A percentile compares a stretch with the other conserved stretches of the same genome.
These are phyloP conservation scores for Trametes coccinea DNA, from an alignment of 768 basidiomycete species.

Conservation along the genomic window DNA sequence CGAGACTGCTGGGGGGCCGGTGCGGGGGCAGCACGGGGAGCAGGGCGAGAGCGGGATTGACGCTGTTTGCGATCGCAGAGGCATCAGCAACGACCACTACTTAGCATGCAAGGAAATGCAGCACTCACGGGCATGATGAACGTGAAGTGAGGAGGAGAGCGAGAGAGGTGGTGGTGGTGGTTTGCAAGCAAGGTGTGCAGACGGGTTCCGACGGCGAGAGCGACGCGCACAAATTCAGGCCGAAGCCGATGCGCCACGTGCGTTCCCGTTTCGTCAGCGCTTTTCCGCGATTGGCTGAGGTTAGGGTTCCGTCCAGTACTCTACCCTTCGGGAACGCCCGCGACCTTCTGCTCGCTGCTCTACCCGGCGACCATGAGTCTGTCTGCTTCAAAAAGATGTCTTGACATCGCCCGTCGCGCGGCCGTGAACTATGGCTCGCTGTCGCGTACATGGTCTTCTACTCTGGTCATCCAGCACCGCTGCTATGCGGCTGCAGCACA, in stretches of 20 bases:
- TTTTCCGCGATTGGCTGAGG: slow-evolving; percentile 4
- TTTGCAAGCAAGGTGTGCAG: slow-evolving; percentile 18
- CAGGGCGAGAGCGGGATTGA: slow-evolving; percentile 69
- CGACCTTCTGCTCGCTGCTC: slow-evolving; percentile 5
- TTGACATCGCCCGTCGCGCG: slow-evolving; percentile 14
- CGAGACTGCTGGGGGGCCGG: slow-evolving; percentile 46
- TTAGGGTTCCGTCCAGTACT: not conserved
- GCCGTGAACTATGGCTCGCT: not conserved
- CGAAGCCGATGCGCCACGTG: slow-evolving; percentile 28
- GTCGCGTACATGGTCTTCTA: slow-evolving; percentile 13
- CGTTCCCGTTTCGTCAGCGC: slow-evolving; percentile 13
- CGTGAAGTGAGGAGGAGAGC: not conserved
- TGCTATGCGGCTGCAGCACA: slow-evolving; percentile 15
- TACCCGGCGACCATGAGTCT: slow-evolving; percentile 19
- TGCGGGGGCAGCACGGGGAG: slow-evolving; percentile 46
- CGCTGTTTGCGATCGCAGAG: slow-evolving; percentile 47
- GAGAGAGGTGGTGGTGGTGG: slow-evolving; percentile 25
- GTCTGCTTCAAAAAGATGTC: slow-evolving; percentile 13
- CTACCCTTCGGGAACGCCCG: slow-evolving; percentile 1
- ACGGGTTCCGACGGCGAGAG: slow-evolving; percentile 21
- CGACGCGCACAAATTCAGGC: slow-evolving; percentile 24
- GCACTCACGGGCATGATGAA: slow-evolving; percentile 51
- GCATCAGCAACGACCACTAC: not conserved
- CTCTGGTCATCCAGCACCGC: slow-evolving; percentile 15
- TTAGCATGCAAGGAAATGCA: not conserved